phyloP scores from a whole-genome alignment of 305 asterid genomes.

The Vinca major region DNA sequence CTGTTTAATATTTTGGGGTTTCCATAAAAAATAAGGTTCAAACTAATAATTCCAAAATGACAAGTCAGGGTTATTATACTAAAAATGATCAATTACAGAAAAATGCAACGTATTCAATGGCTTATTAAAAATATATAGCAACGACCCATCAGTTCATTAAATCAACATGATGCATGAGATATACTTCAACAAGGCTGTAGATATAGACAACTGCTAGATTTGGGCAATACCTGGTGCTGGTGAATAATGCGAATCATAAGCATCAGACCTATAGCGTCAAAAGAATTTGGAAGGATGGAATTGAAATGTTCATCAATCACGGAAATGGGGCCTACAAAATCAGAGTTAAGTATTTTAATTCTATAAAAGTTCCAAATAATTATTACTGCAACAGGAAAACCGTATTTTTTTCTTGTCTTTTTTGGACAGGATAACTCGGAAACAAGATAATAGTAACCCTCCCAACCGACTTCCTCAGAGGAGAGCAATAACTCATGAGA shows the following conservation, averaged over 20 bases:
- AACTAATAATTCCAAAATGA: background rate
- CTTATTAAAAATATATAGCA: background rate
- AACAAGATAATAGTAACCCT: background rate
- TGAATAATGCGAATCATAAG: conserved; percentile 93
- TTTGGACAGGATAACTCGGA: background rate
- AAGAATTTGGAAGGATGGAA: conserved; percentile 70
- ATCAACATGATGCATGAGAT: background rate
- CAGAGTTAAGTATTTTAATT: background rate
- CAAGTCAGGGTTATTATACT: background rate
- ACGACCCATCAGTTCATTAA: background rate
- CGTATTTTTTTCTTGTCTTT: background rate
- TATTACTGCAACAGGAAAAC: background rate
- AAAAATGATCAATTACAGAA: background rate
- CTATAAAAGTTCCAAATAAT: background rate
- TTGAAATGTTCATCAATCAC: conserved; percentile 81
- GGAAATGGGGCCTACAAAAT: conserved; percentile 62
- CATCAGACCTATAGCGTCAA: conserved; percentile 92
- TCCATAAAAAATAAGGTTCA: background rate
- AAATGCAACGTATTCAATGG: background rate
- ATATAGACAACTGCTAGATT: background rate
- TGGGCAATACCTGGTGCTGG: conserved; percentile 73
- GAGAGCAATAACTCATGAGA: background rate
- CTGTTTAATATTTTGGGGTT: background rate
- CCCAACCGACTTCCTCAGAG: background rate
- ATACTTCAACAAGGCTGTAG: background rate